Base-by-base conservation (phyloP, 352 stramenopile genomes). In the Pythium utonaiense region DNA sequence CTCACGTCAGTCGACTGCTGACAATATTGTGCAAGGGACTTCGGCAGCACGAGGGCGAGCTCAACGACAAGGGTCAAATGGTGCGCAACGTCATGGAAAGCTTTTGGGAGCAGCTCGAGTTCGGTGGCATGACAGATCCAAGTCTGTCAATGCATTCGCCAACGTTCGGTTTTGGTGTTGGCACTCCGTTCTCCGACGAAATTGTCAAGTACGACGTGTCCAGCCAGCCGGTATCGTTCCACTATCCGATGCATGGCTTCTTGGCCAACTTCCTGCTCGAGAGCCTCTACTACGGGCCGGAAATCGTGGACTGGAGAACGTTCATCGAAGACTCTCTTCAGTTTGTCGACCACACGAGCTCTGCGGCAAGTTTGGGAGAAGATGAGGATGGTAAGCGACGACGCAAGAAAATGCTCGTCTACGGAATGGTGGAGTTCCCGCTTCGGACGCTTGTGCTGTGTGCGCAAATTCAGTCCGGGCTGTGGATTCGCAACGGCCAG, bases 211-310 rank as follows among this genome's bases (percentile, higher is more conserved):
- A 86, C 59, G 77, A 89, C 61, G 80, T 94, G 10, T 74, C 70
- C 0, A 80, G 71, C 2, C 75, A 90, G 44, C 75, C 77, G 2
- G 89, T 97, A 6, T 97, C 90, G 19, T 91, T 97, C 30, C 91
- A 97, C 67, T 83, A 96, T 41, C 89, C 91, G 17, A 69, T 97
- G 21, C 88, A 97, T 53, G 84, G 87, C 33, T 76, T 96, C 41
- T 62, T 97, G 8, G 83, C 77, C 1, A 85, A 73, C 47, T 90
- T 94, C 38, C 49, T 96, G 0, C 74, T 95, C n/a, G 86, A 96
- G 60, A 83, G 77, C 48, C 47, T 89, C 16, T 86, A 91, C 50
- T 80, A 88, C 53, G 77, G 78, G 0, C 74, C 76, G 14, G 36
- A 41, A 44, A 62, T 90, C 0, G 67, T 61, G 0, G 67, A 81